Percentiles rank a stretch among this genome's conserved stretches.
These are phyloP conservation scores for Camellia oleifera DNA, from an alignment of 179 eudicot genomes.

Conservation along the genomic window DNA sequence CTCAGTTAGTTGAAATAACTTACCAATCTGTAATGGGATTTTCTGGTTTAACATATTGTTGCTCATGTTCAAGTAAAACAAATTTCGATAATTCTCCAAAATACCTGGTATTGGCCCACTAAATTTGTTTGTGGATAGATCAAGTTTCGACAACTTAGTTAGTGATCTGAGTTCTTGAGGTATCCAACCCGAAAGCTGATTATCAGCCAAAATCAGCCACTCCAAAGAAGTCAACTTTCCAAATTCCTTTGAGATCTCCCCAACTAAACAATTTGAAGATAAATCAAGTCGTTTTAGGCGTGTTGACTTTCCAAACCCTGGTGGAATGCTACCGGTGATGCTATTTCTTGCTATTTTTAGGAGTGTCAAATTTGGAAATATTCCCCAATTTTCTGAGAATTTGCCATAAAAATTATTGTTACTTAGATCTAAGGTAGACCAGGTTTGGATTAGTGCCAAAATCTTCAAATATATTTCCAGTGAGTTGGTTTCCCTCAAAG, in stretches of 20 bases:
- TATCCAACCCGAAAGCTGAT: conserved; percentile 42
- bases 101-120: conserved; percentile 38
- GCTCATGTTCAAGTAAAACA: conserved; percentile 34
- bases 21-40: conserved; percentile 18
- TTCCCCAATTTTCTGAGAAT: conserved; percentile 41
- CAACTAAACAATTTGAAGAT: conserved; percentile 53
- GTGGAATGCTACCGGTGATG: conserved; percentile 41
- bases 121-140: conserved; percentile 40
- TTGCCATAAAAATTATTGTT: conserved; percentile 43
- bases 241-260: conserved; percentile 44
- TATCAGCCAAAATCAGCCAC: conserved; percentile 33
- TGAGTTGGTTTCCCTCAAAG: conserved; percentile 41
- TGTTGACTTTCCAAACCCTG: conserved; percentile 30
- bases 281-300: conserved; percentile 36
- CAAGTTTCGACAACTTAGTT: conserved; percentile 30
- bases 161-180: conserved; percentile 42
- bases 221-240: conserved; percentile 35
- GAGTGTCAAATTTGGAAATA: conserved; percentile 33
- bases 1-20: background rate
- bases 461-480: conserved; percentile 42
- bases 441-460: conserved; percentile 47
- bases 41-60: conserved; percentile 26
- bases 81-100: conserved; percentile 18
- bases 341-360: conserved; percentile 39
- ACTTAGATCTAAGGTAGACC: conserved; percentile 37